Evolutionary conservation across 495 filamentous ascomycete species (phyloP).

Genomic region (Tricharina praecox): DNA sequence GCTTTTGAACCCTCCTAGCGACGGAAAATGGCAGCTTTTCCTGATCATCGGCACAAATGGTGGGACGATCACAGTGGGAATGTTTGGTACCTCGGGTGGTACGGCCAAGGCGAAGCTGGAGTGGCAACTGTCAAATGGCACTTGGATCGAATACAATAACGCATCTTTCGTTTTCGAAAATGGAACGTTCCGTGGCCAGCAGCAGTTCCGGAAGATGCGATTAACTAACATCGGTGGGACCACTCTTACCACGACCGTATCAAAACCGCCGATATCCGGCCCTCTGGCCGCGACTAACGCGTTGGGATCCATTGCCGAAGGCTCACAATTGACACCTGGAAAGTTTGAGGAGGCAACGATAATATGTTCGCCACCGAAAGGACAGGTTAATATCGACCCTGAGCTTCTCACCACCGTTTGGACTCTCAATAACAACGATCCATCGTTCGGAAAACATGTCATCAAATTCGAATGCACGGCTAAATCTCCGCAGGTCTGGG

Average conservation of each 20-base stretch:
- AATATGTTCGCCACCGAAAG: conserved; percentile 30
- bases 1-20: conserved; percentile 22
- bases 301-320: conserved; percentile 28
- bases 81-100: conserved; percentile 24
- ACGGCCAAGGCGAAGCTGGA: conserved; percentile 27
- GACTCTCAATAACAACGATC: conserved; percentile 30
- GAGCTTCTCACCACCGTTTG: conserved; percentile 16
- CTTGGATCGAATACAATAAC: conserved; percentile 27
- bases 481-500: conserved; percentile 23
- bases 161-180: conserved; percentile 28
- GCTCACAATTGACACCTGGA: conserved; percentile 25
- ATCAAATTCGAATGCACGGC: conserved; percentile 26
- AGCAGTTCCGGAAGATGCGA: conserved; percentile 26
- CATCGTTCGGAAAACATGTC: conserved; percentile 25
- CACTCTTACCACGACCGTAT: conserved; percentile 29
- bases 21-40: conserved; percentile 26
- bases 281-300: conserved; percentile 29
- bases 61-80: conserved; percentile 24
- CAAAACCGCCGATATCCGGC: conserved; percentile 31
- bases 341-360: conserved; percentile 23
- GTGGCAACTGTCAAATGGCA: conserved; percentile 28
- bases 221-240: conserved; percentile 28
- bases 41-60: conserved; percentile 25
- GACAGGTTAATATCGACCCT: conserved; percentile 29
- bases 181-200: conserved; percentile 21